phyloP scores from a whole-genome alignment of 441 rosid species.

The Syzygium syzygioides region DNA sequence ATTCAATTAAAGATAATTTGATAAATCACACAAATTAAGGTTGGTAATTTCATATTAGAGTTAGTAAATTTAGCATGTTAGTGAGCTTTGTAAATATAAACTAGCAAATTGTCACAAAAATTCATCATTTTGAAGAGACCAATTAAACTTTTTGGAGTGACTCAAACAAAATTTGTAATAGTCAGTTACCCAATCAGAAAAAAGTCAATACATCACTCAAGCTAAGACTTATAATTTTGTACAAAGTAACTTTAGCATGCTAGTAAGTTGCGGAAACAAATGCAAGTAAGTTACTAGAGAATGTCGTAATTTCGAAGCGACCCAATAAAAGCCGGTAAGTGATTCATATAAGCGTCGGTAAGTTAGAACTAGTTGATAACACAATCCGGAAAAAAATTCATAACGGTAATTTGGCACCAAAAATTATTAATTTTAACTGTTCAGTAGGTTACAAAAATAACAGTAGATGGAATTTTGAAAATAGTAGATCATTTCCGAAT shows the following conservation, averaged over 20 bases:
- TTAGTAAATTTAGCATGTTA: background rate
- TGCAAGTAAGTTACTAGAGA: fast-evolving
- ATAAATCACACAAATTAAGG: background rate
- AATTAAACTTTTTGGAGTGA: background rate
- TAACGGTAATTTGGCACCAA: fast-evolving
- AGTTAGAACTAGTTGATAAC: fast-evolving
- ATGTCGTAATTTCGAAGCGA: fast-evolving
- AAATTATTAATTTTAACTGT: background rate
- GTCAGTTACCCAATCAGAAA: fast-evolving
- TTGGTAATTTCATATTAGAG: background rate
- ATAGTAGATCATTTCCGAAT: background rate
- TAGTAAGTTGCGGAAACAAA: background rate
- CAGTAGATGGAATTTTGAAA: background rate
- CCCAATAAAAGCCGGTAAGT: background rate
- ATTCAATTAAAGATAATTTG: fast-evolving
- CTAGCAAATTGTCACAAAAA: background rate
- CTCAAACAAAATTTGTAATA: fast-evolving
- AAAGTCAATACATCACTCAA: background rate
- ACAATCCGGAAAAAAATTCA: fast-evolving
- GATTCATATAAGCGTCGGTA: background rate
- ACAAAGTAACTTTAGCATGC: background rate
- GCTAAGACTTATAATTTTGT: background rate
- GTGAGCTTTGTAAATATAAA: background rate
- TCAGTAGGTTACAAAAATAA: fast-evolving
- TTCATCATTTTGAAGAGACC: background rate